A percentile compares a stretch with the other conserved stretches of the same genome.
Evolutionary conservation across 2,329 filamentous ascomycete species (phyloP).

Genomic region (Colletotrichum sp.): DNA sequence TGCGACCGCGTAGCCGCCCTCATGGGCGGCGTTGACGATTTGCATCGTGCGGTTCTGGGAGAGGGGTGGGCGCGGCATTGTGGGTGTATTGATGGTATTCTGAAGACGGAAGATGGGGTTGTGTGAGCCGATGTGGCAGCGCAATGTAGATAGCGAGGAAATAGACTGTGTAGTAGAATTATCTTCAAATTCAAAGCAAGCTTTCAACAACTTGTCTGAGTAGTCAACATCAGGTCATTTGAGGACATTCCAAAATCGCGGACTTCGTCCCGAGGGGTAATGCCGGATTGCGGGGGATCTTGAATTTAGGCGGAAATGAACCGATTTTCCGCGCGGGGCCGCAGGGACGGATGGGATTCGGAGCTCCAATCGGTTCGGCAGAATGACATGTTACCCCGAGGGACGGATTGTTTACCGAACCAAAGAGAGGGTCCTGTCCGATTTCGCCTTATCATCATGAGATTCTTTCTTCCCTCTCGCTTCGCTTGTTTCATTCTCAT

Average conservation of each 20-base stretch:
- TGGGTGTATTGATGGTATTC: background rate
- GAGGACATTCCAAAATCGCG: background rate
- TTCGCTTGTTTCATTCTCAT: background rate
- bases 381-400: background rate
- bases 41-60: constrained; percentile 22
- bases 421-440: background rate
- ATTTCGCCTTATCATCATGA: background rate
- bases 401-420: background rate
- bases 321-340: background rate
- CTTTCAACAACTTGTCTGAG: background rate
- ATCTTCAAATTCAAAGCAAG: rapidly evolving
- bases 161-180: rapidly evolving
- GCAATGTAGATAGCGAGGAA: background rate
- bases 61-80: background rate
- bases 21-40: constrained; percentile 58
- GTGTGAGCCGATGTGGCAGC: background rate
- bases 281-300: background rate
- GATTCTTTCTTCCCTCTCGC: background rate
- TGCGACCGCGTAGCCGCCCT: constrained; percentile 59
- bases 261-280: background rate
- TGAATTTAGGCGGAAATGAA: background rate
- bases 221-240: background rate
- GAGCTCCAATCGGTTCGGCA: background rate
- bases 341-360: background rate
- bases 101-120: background rate